Evolutionary conservation across 2,329 filamentous ascomycete genomes (phyloP), one percentile per base, ranked within the genome.

Genomic region (Pseudofabraea citricarpa): DNA sequence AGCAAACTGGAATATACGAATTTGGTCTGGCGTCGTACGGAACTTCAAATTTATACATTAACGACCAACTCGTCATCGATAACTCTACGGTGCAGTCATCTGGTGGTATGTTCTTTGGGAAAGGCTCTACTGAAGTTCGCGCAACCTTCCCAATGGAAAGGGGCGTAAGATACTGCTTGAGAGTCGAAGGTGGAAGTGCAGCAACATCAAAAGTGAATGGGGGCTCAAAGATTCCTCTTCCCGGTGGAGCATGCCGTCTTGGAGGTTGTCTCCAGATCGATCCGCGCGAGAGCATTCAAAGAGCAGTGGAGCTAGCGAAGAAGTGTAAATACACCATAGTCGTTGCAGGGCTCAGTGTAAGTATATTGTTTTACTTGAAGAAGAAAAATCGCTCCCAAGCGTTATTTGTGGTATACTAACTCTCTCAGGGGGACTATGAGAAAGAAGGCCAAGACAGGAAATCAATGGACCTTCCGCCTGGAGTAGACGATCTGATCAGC

Each of bases 351-450:
- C 26, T 29, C 26, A n/a, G n/a, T 29, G 26, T 29, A 29, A 29
- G 26, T 29, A 10, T 29, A n/a, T n/a, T n/a, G n/a, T n/a, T n/a
- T n/a, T n/a, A n/a, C n/a, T n/a, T n/a, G n/a, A n/a, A n/a, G n/a
- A n/a, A n/a, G n/a, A n/a, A n/a, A n/a, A n/a, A n/a, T n/a, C n/a
- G n/a, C n/a, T n/a, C n/a, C n/a, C n/a, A n/a, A n/a, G n/a, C n/a
- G n/a, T n/a, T n/a, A n/a, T n/a, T n/a, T n/a, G n/a, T n/a, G n/a
- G n/a, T n/a, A n/a, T n/a, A n/a, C n/a, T n/a, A n/a, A n/a, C n/a
- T n/a, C n/a, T n/a, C n/a, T 10, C 89, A 88, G 56, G 20, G 75
- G 22, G 85, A 90, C 57, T 90, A 85, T 83, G 86, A 90, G 60
- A 85, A 82, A 0, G 86, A 89, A 64, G 84, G 84, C 24, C 72